phyloP scores from a whole-genome alignment of 495 filamentous ascomycete genomes.

The Aspergillus saccharolyticus region DNA sequence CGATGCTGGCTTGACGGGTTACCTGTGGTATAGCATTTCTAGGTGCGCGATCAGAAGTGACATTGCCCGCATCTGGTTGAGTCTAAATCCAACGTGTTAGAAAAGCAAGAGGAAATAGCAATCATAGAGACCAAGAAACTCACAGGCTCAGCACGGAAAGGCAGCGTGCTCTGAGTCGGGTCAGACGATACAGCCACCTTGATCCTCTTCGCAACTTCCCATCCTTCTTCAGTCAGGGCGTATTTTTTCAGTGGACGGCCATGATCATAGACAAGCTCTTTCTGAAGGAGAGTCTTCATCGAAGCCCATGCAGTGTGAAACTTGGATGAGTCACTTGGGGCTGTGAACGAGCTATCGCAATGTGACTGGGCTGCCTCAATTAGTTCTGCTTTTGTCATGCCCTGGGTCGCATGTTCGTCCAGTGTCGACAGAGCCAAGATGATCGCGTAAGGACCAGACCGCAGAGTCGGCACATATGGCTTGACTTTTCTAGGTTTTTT shows the following conservation, averaged over 20 bases:
- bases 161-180: conserved; percentile 15
- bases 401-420: conserved; percentile 48
- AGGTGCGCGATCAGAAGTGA: background rate
- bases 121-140: background rate
- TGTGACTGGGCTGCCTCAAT: conserved; percentile 67
- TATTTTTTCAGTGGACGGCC: conserved; percentile 67
- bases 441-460: conserved; percentile 72
- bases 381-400: conserved; percentile 63
- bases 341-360: conserved; percentile 71
- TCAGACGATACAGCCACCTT: conserved; percentile 39
- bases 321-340: conserved; percentile 59
- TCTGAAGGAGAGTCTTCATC: conserved; percentile 71
- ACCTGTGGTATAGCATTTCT: background rate
- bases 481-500: conserved; percentile 64
- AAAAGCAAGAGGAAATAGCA: background rate
- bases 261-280: conserved; percentile 70
- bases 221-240: conserved; percentile 69
- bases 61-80: background rate
- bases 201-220: conserved; percentile 70
- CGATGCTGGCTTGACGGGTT: conserved; percentile 4
- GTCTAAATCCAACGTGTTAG: background rate
- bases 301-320: conserved; percentile 82
- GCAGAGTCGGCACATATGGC: conserved; percentile 65
- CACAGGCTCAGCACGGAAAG: conserved; percentile 21
- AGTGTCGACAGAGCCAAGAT: conserved; percentile 61